Evolutionary conservation across 1,139 yeast species (phyloP).

Genomic region (Candida tetrigidarum): DNA sequence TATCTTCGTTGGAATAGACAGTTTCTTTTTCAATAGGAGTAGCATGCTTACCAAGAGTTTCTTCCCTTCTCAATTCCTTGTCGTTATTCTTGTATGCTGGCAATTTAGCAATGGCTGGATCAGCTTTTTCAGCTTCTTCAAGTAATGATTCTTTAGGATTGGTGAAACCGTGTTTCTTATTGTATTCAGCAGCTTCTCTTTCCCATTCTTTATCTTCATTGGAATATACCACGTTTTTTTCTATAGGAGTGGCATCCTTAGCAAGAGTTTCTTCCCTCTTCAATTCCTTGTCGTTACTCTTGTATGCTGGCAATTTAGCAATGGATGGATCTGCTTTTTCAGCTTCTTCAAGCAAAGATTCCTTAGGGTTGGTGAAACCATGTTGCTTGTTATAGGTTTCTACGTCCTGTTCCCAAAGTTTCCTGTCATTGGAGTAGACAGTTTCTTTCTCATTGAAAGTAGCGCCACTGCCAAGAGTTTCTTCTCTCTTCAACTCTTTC

Average conservation of each 20-base stretch:
- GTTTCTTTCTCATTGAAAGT: constrained; percentile 6
- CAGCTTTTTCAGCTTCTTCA: constrained; percentile 31
- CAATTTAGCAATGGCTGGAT: constrained; percentile 25
- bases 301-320: constrained; percentile 7
- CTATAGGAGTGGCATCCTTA: constrained; percentile 1
- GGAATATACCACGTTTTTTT: constrained; percentile 9
- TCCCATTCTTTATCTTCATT: constrained; percentile 18
- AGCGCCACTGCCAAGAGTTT: constrained; percentile 7
- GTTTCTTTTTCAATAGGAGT: constrained; percentile 13
- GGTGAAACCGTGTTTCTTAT: constrained; percentile 31
- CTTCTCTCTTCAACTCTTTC: constrained; percentile 10
- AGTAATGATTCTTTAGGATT: constrained; percentile 30
- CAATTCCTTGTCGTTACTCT: constrained; percentile 2
- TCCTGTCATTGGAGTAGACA: constrained; percentile 3
- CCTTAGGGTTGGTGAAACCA: constrained; percentile 19
- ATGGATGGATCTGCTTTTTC: constrained; percentile 6
- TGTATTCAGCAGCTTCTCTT: constrained; percentile 29
- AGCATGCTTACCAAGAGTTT: constrained; percentile 5
- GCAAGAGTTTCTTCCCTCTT: constrained; percentile 4
- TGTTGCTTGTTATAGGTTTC: constrained; percentile 20
- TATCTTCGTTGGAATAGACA: constrained; percentile 10
- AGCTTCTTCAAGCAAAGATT: constrained; percentile 12
- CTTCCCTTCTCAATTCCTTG: constrained; percentile 9
- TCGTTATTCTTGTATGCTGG: constrained; percentile 20
- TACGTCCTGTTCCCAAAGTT: constrained; percentile 26